phyloP scores from a whole-genome alignment of 495 filamentous ascomycete species.

The Aspergillus affinis region DNA sequence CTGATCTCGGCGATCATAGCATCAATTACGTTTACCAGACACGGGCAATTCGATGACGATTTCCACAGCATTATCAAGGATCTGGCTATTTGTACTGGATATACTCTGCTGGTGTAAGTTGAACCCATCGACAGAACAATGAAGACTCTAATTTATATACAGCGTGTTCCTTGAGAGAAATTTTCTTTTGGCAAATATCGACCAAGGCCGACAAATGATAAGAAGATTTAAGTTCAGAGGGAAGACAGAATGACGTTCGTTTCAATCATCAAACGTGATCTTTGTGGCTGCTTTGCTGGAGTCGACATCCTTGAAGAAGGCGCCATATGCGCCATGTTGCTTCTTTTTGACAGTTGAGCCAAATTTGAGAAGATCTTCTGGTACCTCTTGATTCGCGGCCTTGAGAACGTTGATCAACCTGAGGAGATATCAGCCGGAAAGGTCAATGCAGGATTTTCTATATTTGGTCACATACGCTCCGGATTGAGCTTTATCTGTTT shows the following conservation, averaged over 20 bases:
- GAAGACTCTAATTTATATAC: constrained; percentile 15
- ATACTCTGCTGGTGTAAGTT: constrained; percentile 62
- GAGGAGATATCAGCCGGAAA: constrained; percentile 15
- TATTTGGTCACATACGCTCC: constrained; percentile 65
- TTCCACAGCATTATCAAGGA: constrained; percentile 51
- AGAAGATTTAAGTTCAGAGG: constrained; percentile 19
- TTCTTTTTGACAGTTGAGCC: constrained; percentile 99
- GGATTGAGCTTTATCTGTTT: constrained; percentile 84
- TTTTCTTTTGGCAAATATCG: constrained; percentile 54
- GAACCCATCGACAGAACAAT: not conserved
- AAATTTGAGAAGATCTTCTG: constrained; percentile 85
- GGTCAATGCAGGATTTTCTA: not conserved
- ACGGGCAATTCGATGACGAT: constrained; percentile 25
- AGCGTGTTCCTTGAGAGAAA: constrained; percentile 61
- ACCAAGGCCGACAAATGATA: constrained; percentile 32
- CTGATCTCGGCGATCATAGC: constrained; percentile 35
- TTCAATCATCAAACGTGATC: constrained; percentile 82
- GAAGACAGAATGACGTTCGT: constrained; percentile 21
- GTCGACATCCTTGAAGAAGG: constrained; percentile 82
- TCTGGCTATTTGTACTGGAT: constrained; percentile 50
- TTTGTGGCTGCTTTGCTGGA: constrained; percentile 81
- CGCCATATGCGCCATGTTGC: constrained; percentile 87
- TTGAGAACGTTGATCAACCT: constrained; percentile 88
- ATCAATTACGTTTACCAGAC: constrained; percentile 27
- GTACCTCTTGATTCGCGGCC: constrained; percentile 82